These are phyloP conservation scores for Pyrenochaeta sp. DNA, from an alignment of 2,329 filamentous ascomycete genomes.

Conservation along the genomic window DNA sequence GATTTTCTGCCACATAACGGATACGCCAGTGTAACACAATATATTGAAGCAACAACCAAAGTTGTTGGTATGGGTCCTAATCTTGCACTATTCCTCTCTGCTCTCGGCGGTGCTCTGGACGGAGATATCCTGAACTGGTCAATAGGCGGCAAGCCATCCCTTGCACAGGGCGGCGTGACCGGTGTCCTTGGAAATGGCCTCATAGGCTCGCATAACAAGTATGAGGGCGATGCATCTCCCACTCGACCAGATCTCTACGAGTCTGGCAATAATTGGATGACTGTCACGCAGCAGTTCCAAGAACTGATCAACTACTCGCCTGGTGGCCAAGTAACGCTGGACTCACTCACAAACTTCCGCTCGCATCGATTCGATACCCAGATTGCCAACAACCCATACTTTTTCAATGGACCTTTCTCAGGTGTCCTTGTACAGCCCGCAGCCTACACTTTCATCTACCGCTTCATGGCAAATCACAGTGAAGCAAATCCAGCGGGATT, in stretches of 20 bases:
- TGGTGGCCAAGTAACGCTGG: conserved; percentile 28
- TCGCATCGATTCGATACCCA: conserved; percentile 30
- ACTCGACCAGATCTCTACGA: conserved; percentile 32
- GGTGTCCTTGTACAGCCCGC: conserved; percentile 35
- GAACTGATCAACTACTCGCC: conserved; percentile 30
- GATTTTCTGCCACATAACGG: conserved; percentile 32
- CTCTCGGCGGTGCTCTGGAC: conserved; percentile 24
- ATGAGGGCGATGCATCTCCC: conserved; percentile 32
- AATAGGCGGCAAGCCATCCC: conserved; percentile 31
- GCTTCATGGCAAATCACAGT: conserved; percentile 37
- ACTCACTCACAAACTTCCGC: conserved; percentile 29
- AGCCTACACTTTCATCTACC: conserved; percentile 36
- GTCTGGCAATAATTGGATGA: conserved; percentile 32
- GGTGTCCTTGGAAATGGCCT: conserved; percentile 29
- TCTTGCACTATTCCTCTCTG: conserved; percentile 25
- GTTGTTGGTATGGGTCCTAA: conserved; percentile 32
- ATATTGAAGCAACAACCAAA: conserved; percentile 26
- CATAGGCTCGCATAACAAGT: conserved; percentile 34
- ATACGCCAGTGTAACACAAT: conserved; percentile 29
- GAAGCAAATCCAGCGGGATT: conserved; percentile 23
- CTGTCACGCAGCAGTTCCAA: conserved; percentile 29
- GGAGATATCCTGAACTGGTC: conserved; percentile 31
- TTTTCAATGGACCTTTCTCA: conserved; percentile 33
- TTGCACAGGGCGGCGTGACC: conserved; percentile 25
- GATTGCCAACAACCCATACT: conserved; percentile 25